Conservation (phyloP, 2,329 filamentous ascomycete genomes). For the Aspergillus sp. region DNA sequence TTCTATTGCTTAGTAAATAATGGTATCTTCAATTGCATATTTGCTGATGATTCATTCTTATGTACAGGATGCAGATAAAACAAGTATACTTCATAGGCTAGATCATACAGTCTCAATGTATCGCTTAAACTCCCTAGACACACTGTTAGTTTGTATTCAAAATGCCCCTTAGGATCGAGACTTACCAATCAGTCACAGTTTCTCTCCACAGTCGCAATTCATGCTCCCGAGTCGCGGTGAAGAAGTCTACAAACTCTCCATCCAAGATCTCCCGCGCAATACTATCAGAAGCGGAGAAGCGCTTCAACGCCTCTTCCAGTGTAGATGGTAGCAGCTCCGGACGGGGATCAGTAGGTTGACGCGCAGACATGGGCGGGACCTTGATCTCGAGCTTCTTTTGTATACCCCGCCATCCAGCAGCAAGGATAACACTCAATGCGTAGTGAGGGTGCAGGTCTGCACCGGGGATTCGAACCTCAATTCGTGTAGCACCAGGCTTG, state of each 20-base stretch:
- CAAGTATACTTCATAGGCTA: too few relatives aligned
- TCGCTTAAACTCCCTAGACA: conserved; percentile 64
- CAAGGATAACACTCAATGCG: conserved; percentile 81
- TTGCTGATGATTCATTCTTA: too few relatives aligned
- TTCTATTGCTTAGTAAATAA: too few relatives aligned
- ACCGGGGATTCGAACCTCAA: conserved; percentile 87
- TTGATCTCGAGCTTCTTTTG: conserved; percentile 85
- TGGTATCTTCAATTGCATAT: too few relatives aligned
- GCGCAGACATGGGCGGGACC: conserved; percentile 76
- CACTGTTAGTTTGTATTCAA: conserved; percentile 7
- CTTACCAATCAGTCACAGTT: conserved; percentile 92
- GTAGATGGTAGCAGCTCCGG: conserved; percentile 77
- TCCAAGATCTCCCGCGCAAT: conserved; percentile 92
- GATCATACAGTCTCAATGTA: conserved; percentile 70
- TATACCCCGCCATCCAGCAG: conserved; percentile 82
- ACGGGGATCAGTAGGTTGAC: conserved; percentile 70
- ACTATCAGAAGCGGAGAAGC: conserved; percentile 72
- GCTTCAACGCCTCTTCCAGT: conserved; percentile 74
- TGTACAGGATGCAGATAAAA: too few relatives aligned
- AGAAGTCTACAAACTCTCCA: conserved; percentile 94
- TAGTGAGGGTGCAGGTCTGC: conserved; percentile 88
- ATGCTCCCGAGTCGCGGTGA: conserved; percentile 84
- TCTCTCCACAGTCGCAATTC: conserved; percentile 90
- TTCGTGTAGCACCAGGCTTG: conserved; percentile 78
- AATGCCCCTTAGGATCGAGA: conserved; percentile 19